These are phyloP conservation scores for Striga hermonthica DNA, from an alignment of 305 asterid species.

Conservation along the genomic window DNA sequence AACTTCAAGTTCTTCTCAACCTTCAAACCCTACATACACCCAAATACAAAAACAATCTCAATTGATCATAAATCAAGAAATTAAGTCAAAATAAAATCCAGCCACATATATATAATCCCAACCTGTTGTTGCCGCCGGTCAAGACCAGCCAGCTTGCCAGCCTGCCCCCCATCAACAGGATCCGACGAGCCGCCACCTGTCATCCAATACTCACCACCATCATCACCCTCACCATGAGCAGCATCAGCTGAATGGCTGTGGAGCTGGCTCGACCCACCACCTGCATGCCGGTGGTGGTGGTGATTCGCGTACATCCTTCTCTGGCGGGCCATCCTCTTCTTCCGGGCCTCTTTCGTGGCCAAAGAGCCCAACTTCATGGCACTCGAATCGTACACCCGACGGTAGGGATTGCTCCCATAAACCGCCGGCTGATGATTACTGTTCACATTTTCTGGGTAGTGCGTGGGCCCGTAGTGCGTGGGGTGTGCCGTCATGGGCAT, in stretches of 20 bases:
- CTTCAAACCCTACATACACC: slow-evolving; percentile 49
- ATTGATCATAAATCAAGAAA: neutral
- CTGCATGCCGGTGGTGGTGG: slow-evolving; percentile 46
- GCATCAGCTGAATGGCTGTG: slow-evolving; percentile 35
- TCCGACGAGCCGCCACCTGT: slow-evolving; percentile 24
- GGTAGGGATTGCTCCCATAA: slow-evolving; percentile 38
- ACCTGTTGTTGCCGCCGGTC: slow-evolving; percentile 54
- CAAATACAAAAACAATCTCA: neutral
- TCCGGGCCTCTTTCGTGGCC: slow-evolving; percentile 84
- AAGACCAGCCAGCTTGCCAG: slow-evolving; percentile 26
- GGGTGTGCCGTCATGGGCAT: slow-evolving; percentile 37
- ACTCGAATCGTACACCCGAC: slow-evolving; percentile 40
- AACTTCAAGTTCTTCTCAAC: slow-evolving; percentile 77
- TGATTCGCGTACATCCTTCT: slow-evolving; percentile 42
- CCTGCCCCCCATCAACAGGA: neutral
- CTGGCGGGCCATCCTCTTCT: slow-evolving; percentile 93
- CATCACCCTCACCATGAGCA: slow-evolving; percentile 27
- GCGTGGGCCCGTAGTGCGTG: too few species aligned
- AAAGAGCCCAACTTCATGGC: slow-evolving; percentile 58
- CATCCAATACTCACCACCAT: slow-evolving; percentile 37
- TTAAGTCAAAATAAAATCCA: neutral
- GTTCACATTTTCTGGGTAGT: slow-evolving; percentile 35
- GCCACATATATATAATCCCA: too few species aligned
- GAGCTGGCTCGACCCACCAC: slow-evolving; percentile 31
- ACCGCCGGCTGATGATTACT: slow-evolving; percentile 37